These are phyloP conservation scores for Fragaria vesca DNA, from an alignment of 306 rosid species.

Conservation along the genomic window DNA sequence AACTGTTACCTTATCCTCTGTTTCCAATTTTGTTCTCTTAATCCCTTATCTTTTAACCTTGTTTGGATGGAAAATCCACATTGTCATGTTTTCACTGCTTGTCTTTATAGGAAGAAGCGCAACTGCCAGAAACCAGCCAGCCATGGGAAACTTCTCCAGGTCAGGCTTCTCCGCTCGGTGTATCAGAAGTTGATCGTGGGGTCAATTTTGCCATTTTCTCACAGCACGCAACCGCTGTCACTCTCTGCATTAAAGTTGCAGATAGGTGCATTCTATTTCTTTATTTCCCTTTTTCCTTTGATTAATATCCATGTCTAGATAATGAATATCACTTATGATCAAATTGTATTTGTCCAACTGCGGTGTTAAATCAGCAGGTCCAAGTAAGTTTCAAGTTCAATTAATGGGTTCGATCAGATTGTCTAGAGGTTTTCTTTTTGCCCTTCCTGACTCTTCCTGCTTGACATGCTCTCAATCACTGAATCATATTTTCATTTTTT, in stretches of 20 bases:
- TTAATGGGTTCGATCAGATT: neutral
- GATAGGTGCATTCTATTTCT: constrained; percentile 48
- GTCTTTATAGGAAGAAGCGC: constrained; percentile 60
- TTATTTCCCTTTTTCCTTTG: neutral
- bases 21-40: neutral
- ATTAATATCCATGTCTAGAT: neutral
- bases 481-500: neutral
- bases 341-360: neutral
- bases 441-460: neutral
- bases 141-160: constrained; percentile 63
- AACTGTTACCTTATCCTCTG: neutral
- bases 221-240: constrained; percentile 82
- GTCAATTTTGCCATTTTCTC: constrained; percentile 90
- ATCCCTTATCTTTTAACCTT: neutral
- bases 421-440: neutral
- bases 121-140: constrained; percentile 38
- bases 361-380: neutral
- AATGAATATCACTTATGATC: neutral
- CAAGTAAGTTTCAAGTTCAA: neutral
- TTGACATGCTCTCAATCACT: neutral
- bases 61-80: constrained; percentile 3
- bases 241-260: constrained; percentile 62
- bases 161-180: constrained; percentile 83
- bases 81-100: constrained; percentile 23
- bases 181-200: constrained; percentile 71